phyloP scores from a whole-genome alignment of 306 rosid species.

The Quercus variabilis region DNA sequence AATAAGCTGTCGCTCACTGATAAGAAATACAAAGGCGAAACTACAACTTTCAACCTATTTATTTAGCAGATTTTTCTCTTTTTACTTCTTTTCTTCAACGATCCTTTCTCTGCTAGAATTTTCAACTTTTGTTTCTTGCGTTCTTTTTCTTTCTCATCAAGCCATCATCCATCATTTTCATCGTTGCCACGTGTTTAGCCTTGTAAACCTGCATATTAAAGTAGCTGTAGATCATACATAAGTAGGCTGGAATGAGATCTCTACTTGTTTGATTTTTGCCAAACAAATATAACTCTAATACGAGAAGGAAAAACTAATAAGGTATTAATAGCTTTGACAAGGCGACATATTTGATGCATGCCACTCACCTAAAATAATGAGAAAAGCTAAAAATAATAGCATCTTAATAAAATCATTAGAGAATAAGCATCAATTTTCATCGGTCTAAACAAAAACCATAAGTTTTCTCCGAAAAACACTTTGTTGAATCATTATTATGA shows the following conservation, averaged over 20 bases:
- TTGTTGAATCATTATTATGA: too few relatives aligned
- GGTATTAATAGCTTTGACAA: not conserved
- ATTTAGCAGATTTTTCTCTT: constrained; percentile 32
- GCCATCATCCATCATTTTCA: constrained; percentile 81
- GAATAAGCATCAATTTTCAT: not conserved
- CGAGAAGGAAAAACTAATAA: not conserved
- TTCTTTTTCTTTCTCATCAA: constrained; percentile 67
- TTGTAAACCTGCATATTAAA: constrained; percentile 51
- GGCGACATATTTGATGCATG: not conserved
- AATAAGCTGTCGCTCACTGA: not conserved
- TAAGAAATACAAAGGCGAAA: not conserved
- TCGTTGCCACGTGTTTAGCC: constrained; percentile 64
- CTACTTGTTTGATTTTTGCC: not conserved
- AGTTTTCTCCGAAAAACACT: too few relatives aligned
- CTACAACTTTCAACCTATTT: constrained; percentile 5
- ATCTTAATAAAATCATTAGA: not conserved
- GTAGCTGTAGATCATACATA: not conserved
- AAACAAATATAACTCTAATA: not conserved
- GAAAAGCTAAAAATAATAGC: not conserved
- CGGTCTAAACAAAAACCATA: too few relatives aligned
- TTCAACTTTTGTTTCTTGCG: constrained; percentile 60
- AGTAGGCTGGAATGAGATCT: not conserved
- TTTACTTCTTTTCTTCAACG: constrained; percentile 45
- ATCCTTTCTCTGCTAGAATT: constrained; percentile 64
- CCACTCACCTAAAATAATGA: not conserved